Evolutionary conservation across 192 early-diverging fungal species (phyloP).

Genomic region (Umbelopsis sp.): DNA sequence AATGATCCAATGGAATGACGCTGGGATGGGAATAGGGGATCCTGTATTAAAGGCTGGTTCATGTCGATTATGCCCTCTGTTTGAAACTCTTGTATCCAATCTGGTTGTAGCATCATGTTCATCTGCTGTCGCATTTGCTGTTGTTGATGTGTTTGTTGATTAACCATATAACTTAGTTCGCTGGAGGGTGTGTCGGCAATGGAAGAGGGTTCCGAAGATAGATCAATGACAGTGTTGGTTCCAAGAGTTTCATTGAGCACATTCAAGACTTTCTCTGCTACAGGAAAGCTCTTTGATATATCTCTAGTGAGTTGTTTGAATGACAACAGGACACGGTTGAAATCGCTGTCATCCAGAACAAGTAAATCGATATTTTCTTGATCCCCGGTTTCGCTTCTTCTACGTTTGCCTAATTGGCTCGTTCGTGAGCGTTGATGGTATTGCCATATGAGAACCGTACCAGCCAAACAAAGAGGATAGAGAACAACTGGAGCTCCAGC

Average conservation of each 20-base stretch:
- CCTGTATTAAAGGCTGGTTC: not conserved
- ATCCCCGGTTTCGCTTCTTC: not conserved
- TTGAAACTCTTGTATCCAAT: slow-evolving; percentile 9
- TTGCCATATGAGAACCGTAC: slow-evolving; percentile 10
- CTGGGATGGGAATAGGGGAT: not conserved
- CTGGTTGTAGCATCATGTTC: slow-evolving; percentile 10
- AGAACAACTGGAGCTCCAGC: slow-evolving; percentile 3
- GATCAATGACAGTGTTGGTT: not conserved
- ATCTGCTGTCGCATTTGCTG: slow-evolving; percentile 8
- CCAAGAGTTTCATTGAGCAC: slow-evolving; percentile 1
- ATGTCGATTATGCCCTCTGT: slow-evolving; percentile 3
- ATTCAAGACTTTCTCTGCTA: not conserved
- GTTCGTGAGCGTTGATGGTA: not conserved
- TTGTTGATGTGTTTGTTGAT: not conserved
- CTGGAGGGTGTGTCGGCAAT: not conserved
- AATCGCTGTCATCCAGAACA: not conserved
- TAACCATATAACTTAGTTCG: slow-evolving; percentile 1
- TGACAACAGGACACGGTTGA: not conserved
- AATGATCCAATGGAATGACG: slow-evolving; percentile 2
- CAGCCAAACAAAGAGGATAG: slow-evolving; percentile 9
- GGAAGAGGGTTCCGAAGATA: not conserved
- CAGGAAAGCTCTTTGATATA: slow-evolving; percentile 3
- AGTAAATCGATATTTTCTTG: not conserved
- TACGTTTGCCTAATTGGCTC: not conserved
- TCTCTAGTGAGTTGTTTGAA: not conserved